A percentile compares a stretch with the other conserved stretches of the same genome.
These are phyloP conservation scores for Pichia californica DNA, from an alignment of 805 yeast species.

Conservation along the genomic window DNA sequence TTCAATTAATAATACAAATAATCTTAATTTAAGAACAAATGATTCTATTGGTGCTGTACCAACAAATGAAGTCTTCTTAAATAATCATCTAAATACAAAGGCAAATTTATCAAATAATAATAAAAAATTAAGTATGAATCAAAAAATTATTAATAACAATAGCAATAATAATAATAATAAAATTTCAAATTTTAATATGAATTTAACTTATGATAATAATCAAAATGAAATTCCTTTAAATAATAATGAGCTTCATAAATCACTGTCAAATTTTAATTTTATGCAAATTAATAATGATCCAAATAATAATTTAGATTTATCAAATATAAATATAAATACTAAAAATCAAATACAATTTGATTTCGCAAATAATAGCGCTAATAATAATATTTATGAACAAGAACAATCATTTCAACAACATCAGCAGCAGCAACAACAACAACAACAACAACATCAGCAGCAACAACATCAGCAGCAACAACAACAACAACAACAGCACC, in stretches of 20 bases:
- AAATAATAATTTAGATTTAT: neutral
- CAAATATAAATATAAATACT: neutral
- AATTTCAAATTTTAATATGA: constrained; percentile 10
- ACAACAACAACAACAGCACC: constrained; percentile 11
- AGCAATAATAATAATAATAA: no score
- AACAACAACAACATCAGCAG: constrained; percentile 21
- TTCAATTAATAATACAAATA: constrained; percentile 36
- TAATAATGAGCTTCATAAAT: constrained; percentile 8
- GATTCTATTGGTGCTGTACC: constrained; percentile 75
- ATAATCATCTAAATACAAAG: constrained; percentile 17
- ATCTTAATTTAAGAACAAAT: no score
- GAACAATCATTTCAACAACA: constrained; percentile 14
- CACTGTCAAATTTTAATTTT: constrained; percentile 20
- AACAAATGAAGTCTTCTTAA: constrained; percentile 84
- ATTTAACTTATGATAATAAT: constrained; percentile 6
- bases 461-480: constrained; percentile 16
- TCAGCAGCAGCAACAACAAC: constrained; percentile 14
- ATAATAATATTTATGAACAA: constrained; percentile 4
- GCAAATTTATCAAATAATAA: constrained; percentile 6
- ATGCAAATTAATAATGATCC: constrained; percentile 9
- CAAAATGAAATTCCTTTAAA: neutral
- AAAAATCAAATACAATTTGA: constrained; percentile 2
- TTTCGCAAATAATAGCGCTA: neutral
- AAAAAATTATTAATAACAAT: no score
- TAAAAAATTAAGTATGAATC: constrained; percentile 9